Conservation (phyloP, 805 yeast species). For the Tetrapisispora pingtungensis region DNA sequence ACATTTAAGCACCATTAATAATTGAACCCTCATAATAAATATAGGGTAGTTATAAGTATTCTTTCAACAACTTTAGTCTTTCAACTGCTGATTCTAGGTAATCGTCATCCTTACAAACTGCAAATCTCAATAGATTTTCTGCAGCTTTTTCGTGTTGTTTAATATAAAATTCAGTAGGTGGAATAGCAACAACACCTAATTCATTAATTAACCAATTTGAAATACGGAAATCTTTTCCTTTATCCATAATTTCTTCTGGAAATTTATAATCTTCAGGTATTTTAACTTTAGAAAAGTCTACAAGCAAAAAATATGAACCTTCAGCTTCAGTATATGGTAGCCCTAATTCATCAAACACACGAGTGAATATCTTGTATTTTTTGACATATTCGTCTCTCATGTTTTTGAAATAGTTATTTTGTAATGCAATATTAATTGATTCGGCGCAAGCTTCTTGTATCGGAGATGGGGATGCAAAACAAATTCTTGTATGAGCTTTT, state of each 20-base stretch:
- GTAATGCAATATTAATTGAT: constrained; percentile 55
- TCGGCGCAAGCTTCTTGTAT: constrained; percentile 85
- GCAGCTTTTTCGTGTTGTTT: constrained; percentile 63
- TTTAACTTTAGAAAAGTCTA: constrained; percentile 72
- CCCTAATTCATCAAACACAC: constrained; percentile 75
- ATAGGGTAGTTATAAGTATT: constrained; percentile 30
- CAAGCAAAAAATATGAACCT: constrained; percentile 89
- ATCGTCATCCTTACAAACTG: constrained; percentile 88
- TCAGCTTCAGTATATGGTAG: constrained; percentile 85
- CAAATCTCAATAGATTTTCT: constrained; percentile 82
- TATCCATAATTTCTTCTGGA: constrained; percentile 56
- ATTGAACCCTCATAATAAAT: no score
- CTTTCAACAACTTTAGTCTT: constrained; percentile 59
- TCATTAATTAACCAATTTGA: constrained; percentile 92
- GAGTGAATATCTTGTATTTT: constrained; percentile 65
- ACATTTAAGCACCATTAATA: neutral
- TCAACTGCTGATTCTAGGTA: constrained; percentile 73
- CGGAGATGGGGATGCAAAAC: constrained; percentile 86
- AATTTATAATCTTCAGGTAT: constrained; percentile 63
- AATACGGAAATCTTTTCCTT: constrained; percentile 77
- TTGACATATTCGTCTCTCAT: constrained; percentile 58
- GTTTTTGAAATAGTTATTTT: constrained; percentile 54
- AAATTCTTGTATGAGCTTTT: constrained; percentile 88
- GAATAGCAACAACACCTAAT: constrained; percentile 90
- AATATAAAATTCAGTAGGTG: constrained; percentile 90